These are phyloP conservation scores for Cyathus striatus DNA, from an alignment of 768 basidiomycete species.

Conservation along the genomic window DNA sequence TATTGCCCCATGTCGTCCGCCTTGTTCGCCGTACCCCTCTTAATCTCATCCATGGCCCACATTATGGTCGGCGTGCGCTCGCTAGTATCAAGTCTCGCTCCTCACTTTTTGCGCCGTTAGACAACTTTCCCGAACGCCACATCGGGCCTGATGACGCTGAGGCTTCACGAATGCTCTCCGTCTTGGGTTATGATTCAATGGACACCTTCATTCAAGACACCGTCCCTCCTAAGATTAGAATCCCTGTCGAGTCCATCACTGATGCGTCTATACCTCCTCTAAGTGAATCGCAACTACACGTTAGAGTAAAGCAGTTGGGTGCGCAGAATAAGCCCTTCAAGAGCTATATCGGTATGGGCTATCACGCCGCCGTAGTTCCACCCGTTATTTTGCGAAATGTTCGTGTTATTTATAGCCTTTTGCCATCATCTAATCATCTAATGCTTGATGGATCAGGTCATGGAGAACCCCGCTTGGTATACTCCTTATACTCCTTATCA, in stretches of 20 bases:
- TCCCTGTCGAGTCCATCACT: conserved; percentile 55
- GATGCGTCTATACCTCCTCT: conserved; percentile 67
- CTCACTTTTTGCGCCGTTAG: conserved; percentile 78
- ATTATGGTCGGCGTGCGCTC: conserved; percentile 35
- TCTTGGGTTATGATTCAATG: conserved; percentile 82
- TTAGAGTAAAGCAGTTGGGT: conserved; percentile 73
- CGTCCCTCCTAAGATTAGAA: conserved; percentile 77
- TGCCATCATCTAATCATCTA: no score
- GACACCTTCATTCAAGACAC: conserved; percentile 82
- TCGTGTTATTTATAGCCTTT: conserved; percentile 5
- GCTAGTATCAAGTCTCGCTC: conserved; percentile 57
- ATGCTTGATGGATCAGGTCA: no score
- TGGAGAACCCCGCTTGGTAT: conserved; percentile 98
- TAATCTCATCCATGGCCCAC: conserved; percentile 25
- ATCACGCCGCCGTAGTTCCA: conserved; percentile 92
- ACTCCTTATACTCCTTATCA: conserved; percentile 96
- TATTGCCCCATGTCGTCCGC: not conserved
- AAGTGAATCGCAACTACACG: conserved; percentile 82
- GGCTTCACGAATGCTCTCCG: conserved; percentile 73
- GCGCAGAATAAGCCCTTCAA: conserved; percentile 75
- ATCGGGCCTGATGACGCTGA: conserved; percentile 89
- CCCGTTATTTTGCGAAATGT: conserved; percentile 93
- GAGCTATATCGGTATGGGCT: conserved; percentile 98
- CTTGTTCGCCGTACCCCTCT: conserved; percentile 8
- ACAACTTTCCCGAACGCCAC: conserved; percentile 88